Evolutionary conservation across 106 monocot genomes (phyloP), one percentile per base, ranked within the genome.

Genomic region (Vanilla planifolia): DNA sequence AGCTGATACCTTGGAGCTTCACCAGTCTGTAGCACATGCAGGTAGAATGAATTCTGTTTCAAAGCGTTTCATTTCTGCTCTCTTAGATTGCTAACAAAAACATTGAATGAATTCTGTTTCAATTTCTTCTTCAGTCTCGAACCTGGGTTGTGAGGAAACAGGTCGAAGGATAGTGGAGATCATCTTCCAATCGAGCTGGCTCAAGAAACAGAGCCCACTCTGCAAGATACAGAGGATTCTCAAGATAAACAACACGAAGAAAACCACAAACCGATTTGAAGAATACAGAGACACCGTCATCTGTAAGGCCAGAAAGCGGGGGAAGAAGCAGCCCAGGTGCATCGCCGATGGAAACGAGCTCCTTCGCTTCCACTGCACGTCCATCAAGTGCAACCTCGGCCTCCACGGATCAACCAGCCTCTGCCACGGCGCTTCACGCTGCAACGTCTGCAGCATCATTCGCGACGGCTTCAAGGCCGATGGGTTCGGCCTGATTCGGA

Each of bases 121-220:
- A 2, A 30, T 45, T 47, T 47, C 2, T 17, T n/a, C 29, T 23
- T 15, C 50, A 93, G 92, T 93, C 9, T 73, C 79, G 24, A 88
- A 93, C 48, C 46, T 93, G 19, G 84, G 73, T 4, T 51, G 65
- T 7, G 92, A 79, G 33, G 88, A 93, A 75, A 81, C 79, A 8
- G 77, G 84, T 65, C 72, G 86, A 67, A 88, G 79, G 62, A 82
- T 93, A 70, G 72, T 93, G 9, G 81, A 88, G 79, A 88, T 93
- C 56, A 93, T 93, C 27, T 88, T 84, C 79, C 84, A 79, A 57
- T 84, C 92, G 50, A 93, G 92, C 43, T 88, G 88, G 92, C 72
- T 88, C 29, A 87, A 88, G 70, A 84, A 71, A 51, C 70, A 85
- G 33, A 26, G 66, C 2, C 78, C 67, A 11, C 43, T 67, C 3